These are phyloP conservation scores for Cercospora zeae-maydis DNA, from an alignment of 2,329 filamentous ascomycete species.

Conservation along the genomic window DNA sequence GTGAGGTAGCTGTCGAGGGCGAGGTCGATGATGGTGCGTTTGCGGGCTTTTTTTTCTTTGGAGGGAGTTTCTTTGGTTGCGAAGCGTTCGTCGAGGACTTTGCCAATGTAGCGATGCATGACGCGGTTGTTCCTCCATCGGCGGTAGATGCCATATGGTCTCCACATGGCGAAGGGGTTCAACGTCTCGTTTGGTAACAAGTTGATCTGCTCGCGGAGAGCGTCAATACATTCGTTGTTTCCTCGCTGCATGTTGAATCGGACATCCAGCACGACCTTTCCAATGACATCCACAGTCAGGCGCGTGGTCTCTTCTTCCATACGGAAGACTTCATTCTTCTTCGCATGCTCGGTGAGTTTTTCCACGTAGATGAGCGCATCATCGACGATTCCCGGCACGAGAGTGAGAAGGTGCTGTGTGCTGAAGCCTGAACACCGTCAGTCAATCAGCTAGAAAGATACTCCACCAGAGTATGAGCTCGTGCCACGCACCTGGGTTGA, in stretches of 20 bases:
- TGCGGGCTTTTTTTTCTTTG: slow-evolving; percentile 22
- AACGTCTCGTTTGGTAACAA: slow-evolving; percentile 22
- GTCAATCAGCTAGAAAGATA: neutral
- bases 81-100: slow-evolving; percentile 37
- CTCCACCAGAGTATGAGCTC: no score
- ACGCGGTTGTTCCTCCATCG: slow-evolving; percentile 27
- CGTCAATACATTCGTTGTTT: slow-evolving; percentile 38
- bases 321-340: slow-evolving; percentile 39
- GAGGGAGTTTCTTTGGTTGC: slow-evolving; percentile 27
- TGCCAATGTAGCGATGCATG: slow-evolving; percentile 27
- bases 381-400: slow-evolving; percentile 40
- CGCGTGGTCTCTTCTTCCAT: slow-evolving; percentile 41
- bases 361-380: slow-evolving; percentile 33
- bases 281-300: slow-evolving; percentile 44
- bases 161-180: slow-evolving; percentile 21
- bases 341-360: slow-evolving; percentile 37
- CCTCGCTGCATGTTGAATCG: slow-evolving; percentile 38
- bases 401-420: slow-evolving; percentile 38
- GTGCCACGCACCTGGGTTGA: slow-evolving; percentile 36
- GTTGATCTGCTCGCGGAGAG: slow-evolving; percentile 37
- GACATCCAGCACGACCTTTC: slow-evolving; percentile 39
- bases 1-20: slow-evolving; percentile 38
- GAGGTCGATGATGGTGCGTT: slow-evolving; percentile 30
- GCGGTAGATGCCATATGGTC: slow-evolving; percentile 21
- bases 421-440: slow-evolving; percentile 36